These are phyloP conservation scores for Aureobasidium sp. DNA, from an alignment of 2,329 filamentous ascomycete species.

Conservation along the genomic window DNA sequence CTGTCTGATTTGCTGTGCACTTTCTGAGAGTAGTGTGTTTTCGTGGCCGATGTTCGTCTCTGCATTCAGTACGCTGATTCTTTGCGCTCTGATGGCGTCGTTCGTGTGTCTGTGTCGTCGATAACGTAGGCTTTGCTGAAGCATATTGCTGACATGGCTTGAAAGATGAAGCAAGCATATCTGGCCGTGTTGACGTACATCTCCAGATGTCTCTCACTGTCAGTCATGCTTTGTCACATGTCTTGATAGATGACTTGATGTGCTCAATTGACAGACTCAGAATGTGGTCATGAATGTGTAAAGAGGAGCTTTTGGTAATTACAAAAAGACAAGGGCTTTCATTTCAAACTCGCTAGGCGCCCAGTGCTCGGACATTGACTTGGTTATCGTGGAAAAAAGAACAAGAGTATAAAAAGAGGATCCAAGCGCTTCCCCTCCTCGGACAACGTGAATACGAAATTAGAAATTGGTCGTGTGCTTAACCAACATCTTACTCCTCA, in stretches of 20 bases:
- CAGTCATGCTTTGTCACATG: neutral
- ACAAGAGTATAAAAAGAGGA: constrained; percentile 9
- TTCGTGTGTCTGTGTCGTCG: neutral
- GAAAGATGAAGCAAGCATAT: neutral
- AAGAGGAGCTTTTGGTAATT: constrained; percentile 2
- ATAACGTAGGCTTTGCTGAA: too few species aligned
- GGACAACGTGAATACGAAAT: constrained; percentile 11
- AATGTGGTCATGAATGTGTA: neutral
- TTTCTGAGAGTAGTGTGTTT: neutral
- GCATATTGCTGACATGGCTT: too few species aligned
- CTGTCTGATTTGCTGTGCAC: neutral
- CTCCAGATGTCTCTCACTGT: too few species aligned
- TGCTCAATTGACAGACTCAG: neutral
- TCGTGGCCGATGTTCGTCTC: neutral
- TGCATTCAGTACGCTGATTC: neutral
- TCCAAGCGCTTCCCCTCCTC: constrained; percentile 5
- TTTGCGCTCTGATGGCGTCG: neutral
- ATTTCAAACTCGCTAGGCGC: constrained; percentile 11
- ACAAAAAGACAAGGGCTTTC: constrained; percentile 9
- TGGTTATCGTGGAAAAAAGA: constrained; percentile 10
- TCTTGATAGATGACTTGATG: neutral
- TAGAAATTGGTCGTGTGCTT: neutral
- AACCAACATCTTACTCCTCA: constrained; percentile 51
- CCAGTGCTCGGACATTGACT: constrained; percentile 9
- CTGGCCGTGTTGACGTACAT: neutral